Evolutionary conservation across 176 grass and related monocot genomes (phyloP).

Genomic region (Musa acuminata): DNA sequence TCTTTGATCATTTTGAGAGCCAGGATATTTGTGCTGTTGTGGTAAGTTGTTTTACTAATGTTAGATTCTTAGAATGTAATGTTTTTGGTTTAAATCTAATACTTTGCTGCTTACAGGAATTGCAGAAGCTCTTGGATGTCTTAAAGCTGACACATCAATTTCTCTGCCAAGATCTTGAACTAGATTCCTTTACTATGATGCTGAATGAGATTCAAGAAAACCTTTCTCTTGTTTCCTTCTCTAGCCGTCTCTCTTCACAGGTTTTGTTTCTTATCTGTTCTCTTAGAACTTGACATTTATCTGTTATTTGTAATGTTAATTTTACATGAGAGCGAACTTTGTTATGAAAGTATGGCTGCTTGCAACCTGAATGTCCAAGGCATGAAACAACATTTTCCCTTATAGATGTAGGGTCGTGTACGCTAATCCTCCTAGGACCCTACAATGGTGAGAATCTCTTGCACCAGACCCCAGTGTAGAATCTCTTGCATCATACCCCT

Average conservation of each 20-base stretch:
- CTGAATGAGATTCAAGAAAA: constrained; percentile 95
- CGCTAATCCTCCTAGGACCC: background rate
- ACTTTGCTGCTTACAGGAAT: constrained; percentile 47
- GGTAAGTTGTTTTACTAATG: constrained; percentile 47
- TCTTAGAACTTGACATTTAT: constrained; percentile 12
- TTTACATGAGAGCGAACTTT: background rate
- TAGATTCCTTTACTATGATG: constrained; percentile 89
- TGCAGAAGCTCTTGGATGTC: constrained; percentile 84
- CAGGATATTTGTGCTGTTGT: constrained; percentile 79
- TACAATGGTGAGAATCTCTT: no score
- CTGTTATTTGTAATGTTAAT: background rate
- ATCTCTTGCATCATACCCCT: no score
- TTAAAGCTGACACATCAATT: constrained; percentile 91
- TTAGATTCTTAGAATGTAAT: constrained; percentile 3
- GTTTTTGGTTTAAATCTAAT: constrained; percentile 11
- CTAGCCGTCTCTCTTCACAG: constrained; percentile 93
- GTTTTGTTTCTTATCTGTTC: constrained; percentile 23
- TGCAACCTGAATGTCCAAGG: no score
- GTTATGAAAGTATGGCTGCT: no score
- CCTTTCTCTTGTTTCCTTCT: constrained; percentile 93
- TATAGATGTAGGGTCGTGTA: background rate
- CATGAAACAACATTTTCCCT: no score
- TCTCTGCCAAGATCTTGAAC: constrained; percentile 79
- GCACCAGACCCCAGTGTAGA: no score
- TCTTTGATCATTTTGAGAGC: constrained; percentile 79